Conservation (phyloP, 495 filamentous ascomycete species). For the Penicillium lagena region DNA sequence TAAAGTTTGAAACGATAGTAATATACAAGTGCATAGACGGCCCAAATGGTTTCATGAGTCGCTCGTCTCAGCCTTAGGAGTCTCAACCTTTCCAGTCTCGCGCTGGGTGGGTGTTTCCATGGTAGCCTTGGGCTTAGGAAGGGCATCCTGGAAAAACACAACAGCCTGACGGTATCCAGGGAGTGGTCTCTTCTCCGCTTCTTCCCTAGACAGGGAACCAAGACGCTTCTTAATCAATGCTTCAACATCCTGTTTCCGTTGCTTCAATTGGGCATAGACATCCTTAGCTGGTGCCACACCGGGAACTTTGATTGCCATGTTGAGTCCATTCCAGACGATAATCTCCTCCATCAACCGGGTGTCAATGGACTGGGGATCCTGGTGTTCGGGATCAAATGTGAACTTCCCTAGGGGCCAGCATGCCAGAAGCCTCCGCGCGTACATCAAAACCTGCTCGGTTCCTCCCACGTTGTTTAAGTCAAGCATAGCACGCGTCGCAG, state of each 20-base stretch:
- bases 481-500: conserved; percentile 29
- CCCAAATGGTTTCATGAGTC: not conserved
- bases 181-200: too few species aligned
- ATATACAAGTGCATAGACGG: conserved; percentile 11
- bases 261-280: too few species aligned
- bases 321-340: conserved; percentile 27
- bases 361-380: conserved; percentile 4
- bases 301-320: conserved; percentile 1
- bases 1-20: conserved; percentile 14
- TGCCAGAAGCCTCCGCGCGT: conserved; percentile 29
- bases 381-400: conserved; percentile 6
- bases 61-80: conserved; percentile 6
- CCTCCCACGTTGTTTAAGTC: conserved; percentile 17
- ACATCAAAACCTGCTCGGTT: conserved; percentile 27
- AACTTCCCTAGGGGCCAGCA: conserved; percentile 19
- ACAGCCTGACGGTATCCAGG: too few species aligned
- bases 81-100: not conserved
- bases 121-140: too few species aligned
- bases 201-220: too few species aligned
- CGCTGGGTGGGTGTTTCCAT: too few species aligned
- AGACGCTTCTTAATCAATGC: too few species aligned
- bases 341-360: conserved; percentile 21
- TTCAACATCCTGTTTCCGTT: too few species aligned
- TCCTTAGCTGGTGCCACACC: too few species aligned
- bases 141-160: too few species aligned